phyloP scores from a whole-genome alignment of 768 basidiomycete species.

The Paxillus involutus region DNA sequence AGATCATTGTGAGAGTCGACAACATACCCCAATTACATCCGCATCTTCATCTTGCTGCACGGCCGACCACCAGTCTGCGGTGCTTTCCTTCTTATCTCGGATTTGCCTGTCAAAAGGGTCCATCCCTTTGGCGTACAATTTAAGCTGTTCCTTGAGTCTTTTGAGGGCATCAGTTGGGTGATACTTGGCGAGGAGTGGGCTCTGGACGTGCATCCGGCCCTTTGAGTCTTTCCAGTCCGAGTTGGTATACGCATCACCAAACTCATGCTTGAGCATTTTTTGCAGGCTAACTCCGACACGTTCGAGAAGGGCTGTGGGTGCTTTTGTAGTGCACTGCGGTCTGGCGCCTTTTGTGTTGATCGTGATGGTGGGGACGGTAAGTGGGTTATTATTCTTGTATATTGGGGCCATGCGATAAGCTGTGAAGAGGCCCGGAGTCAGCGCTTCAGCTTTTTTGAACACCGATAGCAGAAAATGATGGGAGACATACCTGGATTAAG shows the following conservation, averaged over 20 bases:
- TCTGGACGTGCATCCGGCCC: not conserved
- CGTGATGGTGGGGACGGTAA: not conserved
- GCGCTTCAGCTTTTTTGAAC: too few species aligned
- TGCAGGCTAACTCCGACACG: slow-evolving; percentile 2
- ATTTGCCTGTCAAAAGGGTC: too few species aligned
- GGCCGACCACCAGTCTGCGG: too few species aligned
- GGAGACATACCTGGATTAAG: slow-evolving; percentile 21
- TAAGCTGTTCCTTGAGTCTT: not conserved
- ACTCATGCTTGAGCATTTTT: not conserved
- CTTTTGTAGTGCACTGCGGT: not conserved
- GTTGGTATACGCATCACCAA: slow-evolving; percentile 1
- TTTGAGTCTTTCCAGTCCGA: not conserved
- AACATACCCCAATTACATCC: too few species aligned
- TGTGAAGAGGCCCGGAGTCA: not conserved
- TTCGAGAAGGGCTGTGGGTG: not conserved
- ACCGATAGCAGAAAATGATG: too few species aligned
- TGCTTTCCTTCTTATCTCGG: too few species aligned
- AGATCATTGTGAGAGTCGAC: too few species aligned
- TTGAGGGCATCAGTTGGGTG: not conserved
- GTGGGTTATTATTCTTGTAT: not conserved
- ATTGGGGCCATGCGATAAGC: not conserved
- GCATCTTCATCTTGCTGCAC: too few species aligned
- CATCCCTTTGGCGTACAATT: too few species aligned
- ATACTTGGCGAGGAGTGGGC: not conserved
- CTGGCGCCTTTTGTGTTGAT: not conserved